Evolutionary conservation across 257 asterid genomes (phyloP).

Genomic region (Pogostemon cablin): DNA sequence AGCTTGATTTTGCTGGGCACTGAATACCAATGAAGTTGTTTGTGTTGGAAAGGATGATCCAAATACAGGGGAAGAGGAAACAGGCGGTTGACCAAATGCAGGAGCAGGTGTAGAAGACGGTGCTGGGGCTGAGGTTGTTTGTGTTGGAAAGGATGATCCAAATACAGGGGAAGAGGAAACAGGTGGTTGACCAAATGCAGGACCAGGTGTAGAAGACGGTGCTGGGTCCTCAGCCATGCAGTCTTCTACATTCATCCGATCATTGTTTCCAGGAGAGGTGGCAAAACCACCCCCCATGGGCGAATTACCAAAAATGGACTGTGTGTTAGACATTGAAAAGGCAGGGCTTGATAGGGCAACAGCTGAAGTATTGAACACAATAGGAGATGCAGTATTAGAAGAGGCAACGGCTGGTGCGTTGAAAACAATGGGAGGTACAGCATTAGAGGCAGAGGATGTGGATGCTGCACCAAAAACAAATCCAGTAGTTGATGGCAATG

Average conservation of each 20-base stretch:
- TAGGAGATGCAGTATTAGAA: slow-evolving; percentile 38
- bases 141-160: slow-evolving; percentile 52
- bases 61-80: slow-evolving; percentile 47
- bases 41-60: slow-evolving; percentile 49
- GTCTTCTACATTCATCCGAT: slow-evolving; percentile 77
- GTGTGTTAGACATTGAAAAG: slow-evolving; percentile 34
- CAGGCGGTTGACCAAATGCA: slow-evolving; percentile 57
- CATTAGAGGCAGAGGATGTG: slow-evolving; percentile 33
- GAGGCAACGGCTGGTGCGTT: slow-evolving; percentile 40
- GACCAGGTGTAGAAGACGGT: slow-evolving; percentile 55
- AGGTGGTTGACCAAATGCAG: slow-evolving; percentile 58
- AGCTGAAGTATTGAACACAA: slow-evolving; percentile 44
- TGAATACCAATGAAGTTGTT: slow-evolving; percentile 55
- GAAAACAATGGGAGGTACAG: slow-evolving; percentile 40
- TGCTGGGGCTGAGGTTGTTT: slow-evolving; percentile 33
- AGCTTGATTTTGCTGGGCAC: slow-evolving; percentile 61
- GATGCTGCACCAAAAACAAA: slow-evolving; percentile 48
- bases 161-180: slow-evolving; percentile 50
- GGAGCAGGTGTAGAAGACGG: slow-evolving; percentile 46
- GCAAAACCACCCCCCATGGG: slow-evolving; percentile 35
- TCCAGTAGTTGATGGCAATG: slow-evolving; percentile 29
- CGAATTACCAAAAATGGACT: slow-evolving; percentile 41
- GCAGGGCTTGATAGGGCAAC: slow-evolving; percentile 39
- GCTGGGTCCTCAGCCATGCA: slow-evolving; percentile 92
- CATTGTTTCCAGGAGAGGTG: slow-evolving; percentile 48